These are phyloP conservation scores for Nannizziopsis barbatae DNA, from an alignment of 2,329 filamentous ascomycete genomes.

Conservation along the genomic window DNA sequence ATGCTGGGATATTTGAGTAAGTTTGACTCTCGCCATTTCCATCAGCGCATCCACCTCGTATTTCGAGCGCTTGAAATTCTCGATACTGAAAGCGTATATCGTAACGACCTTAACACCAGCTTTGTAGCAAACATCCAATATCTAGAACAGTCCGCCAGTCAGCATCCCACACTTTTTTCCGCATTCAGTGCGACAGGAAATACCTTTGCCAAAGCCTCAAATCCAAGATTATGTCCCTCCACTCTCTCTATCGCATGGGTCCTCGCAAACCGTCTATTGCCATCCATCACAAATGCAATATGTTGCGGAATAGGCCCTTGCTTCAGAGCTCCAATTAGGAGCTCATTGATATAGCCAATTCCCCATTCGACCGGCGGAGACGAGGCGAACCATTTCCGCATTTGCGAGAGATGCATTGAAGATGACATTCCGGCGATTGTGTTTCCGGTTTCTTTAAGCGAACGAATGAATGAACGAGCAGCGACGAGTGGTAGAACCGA, in stretches of 20 bases:
- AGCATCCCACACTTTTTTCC: not conserved
- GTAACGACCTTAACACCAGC: slow-evolving; percentile 93
- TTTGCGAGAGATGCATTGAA: slow-evolving; percentile 49
- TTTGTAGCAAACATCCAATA: slow-evolving; percentile 97
- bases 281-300: slow-evolving; percentile 99
- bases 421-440: slow-evolving; percentile 26
- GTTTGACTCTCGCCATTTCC: slow-evolving; percentile 93
- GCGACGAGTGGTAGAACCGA: not conserved
- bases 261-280: slow-evolving; percentile 84
- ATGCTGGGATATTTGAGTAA: slow-evolving; percentile 82
- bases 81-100: slow-evolving; percentile 96
- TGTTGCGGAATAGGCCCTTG: slow-evolving; percentile 90
- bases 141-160: slow-evolving; percentile 38
- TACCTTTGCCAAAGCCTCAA: slow-evolving; percentile 84
- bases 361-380: slow-evolving; percentile 88
- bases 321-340: slow-evolving; percentile 76
- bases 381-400: slow-evolving; percentile 66
- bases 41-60: slow-evolving; percentile 95
- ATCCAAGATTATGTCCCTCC: slow-evolving; percentile 89
- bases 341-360: slow-evolving; percentile 64
- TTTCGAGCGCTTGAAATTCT: slow-evolving; percentile 95
- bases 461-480: not conserved
- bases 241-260: slow-evolving; percentile 89
- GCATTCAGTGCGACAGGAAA: not conserved
- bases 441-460: not conserved